Evolutionary conservation across 2,329 filamentous ascomycete species (phyloP).

Genomic region (Aspergillus neotritici): DNA sequence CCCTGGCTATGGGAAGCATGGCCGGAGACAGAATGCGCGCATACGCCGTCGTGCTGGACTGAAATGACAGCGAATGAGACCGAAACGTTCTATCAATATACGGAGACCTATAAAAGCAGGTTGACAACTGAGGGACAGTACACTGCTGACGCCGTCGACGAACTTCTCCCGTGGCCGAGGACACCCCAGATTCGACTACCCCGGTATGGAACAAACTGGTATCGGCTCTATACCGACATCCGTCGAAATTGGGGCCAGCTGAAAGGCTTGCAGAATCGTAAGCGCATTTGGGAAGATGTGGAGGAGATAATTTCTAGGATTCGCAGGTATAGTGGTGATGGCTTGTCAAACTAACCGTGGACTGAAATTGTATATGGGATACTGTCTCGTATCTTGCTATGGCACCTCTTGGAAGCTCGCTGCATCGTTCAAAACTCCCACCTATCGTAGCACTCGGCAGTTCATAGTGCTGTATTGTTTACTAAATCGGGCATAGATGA

Average conservation of each 20-base stretch:
- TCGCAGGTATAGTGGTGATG: no score
- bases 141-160: not conserved
- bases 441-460: no score
- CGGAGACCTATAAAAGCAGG: not conserved
- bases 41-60: constrained; percentile 9
- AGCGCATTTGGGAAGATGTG: constrained; percentile 20
- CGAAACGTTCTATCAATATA: not conserved
- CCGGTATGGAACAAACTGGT: constrained; percentile 15
- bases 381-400: no score
- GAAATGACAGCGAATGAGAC: constrained; percentile 4
- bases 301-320: constrained; percentile 22
- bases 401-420: no score
- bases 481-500: no score
- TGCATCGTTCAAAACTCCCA: no score
- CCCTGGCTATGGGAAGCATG: constrained; percentile 17
- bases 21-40: constrained; percentile 5
- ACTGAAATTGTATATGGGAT: no score
- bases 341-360: no score
- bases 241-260: constrained; percentile 13
- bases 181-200: not conserved
- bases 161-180: not conserved
- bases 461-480: no score
- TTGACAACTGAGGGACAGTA: no score
- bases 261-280: constrained; percentile 20
- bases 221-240: constrained; percentile 16